phyloP scores from a whole-genome alignment of 805 yeast species.

The Lachancea quebecensis region DNA sequence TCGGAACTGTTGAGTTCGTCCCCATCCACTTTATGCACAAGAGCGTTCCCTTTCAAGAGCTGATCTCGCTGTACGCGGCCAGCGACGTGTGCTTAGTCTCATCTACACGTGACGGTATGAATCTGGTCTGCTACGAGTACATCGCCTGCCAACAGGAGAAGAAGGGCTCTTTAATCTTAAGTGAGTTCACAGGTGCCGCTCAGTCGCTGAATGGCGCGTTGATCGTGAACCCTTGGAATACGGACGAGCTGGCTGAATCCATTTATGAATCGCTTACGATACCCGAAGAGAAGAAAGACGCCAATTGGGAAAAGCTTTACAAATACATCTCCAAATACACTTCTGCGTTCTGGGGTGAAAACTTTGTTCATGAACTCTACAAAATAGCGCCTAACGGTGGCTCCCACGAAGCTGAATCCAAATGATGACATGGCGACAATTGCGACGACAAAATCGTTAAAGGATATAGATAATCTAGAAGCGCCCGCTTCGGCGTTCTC shows the following conservation, averaged over 20 bases:
- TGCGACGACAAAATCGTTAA: too few relatives aligned
- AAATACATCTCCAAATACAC: slow-evolving; percentile 88
- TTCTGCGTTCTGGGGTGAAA: slow-evolving; percentile 95
- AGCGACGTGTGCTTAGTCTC: slow-evolving; percentile 90
- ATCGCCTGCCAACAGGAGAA: slow-evolving; percentile 88
- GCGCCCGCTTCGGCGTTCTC: background rate
- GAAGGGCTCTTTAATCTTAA: slow-evolving; percentile 78
- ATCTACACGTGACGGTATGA: slow-evolving; percentile 98
- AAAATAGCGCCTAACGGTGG: slow-evolving; percentile 29
- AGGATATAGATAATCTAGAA: background rate
- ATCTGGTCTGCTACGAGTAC: slow-evolving; percentile 90
- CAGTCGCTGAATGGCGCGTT: slow-evolving; percentile 92
- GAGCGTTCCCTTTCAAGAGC: slow-evolving; percentile 82
- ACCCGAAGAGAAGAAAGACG: slow-evolving; percentile 69
- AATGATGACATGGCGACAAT: background rate
- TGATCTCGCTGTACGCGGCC: slow-evolving; percentile 77
- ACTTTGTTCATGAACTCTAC: slow-evolving; percentile 79
- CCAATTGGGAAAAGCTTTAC: slow-evolving; percentile 79
- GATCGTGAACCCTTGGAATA: slow-evolving; percentile 97
- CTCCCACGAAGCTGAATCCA: background rate
- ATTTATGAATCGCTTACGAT: slow-evolving; percentile 81
- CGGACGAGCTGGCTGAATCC: slow-evolving; percentile 84
- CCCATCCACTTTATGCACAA: slow-evolving; percentile 97
- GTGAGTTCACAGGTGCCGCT: slow-evolving; percentile 99
- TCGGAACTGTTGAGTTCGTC: slow-evolving; percentile 94